Evolutionary conservation across 495 filamentous ascomycete species (phyloP), one percentile per base, ranked within the genome.

Genomic region (Tricharina praecox): DNA sequence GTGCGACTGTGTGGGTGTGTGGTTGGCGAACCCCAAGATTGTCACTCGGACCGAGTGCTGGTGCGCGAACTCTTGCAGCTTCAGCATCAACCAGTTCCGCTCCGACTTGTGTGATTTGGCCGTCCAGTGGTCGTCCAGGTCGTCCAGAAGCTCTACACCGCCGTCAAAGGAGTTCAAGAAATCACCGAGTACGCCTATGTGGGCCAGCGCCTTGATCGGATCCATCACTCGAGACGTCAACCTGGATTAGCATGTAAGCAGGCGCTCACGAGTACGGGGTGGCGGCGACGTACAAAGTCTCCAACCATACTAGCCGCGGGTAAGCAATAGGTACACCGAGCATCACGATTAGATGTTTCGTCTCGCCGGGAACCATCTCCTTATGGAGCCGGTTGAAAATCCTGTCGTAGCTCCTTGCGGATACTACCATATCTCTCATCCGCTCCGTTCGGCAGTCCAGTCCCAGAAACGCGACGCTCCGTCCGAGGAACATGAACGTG

Each of bases 121-220:
- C 2, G 90, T 93, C 90, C 90, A 97, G 59, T 96, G 88, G 62
- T 97, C 90, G 53, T 86, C 81, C 8, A 92, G 68, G 59, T 92
- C 84, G 64, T 96, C 90, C 23, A 93, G 70, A 13, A 97, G 82
- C 63, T 95, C 92, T 4, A 93, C 82, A 35, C 84, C 86, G 45
- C 84, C 87, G 57, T 94, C 87, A 56, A 92, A 84, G 47, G 77
- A 81, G 63, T 93, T 95, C 15, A 93, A 67, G 39, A 95, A 71
- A 4, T 76, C 73, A 23, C 85, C 82, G 35, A 96, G 70, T 58
- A 92, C 64, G 4, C 87, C 86, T 38, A 77, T 69, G 49, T 85
- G 83, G 24, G 84, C 82, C 4, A 96, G 67, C 3, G 83, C 83
- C 60, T 96, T 96, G 61, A 92, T 68, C 3, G 84, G 84, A 61